Percentiles rank a stretch among this genome's conserved stretches.
Evolutionary conservation across 1,139 yeast genomes (phyloP).

Genomic region (Insectozyma bohioensis): DNA sequence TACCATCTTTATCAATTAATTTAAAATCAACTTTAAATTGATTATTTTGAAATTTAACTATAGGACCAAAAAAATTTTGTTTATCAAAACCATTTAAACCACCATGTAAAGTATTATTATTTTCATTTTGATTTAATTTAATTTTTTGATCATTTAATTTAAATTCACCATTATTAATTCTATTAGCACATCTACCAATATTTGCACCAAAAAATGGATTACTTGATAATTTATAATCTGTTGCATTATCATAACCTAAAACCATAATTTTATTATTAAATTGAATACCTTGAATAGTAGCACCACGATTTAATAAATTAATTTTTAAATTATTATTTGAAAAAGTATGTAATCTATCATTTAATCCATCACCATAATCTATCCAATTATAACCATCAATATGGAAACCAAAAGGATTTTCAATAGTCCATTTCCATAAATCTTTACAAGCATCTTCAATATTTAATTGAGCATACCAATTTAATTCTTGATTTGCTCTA

Average conservation of each 20-base stretch:
- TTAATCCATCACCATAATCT: conserved; percentile 21
- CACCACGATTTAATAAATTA: conserved; percentile 52
- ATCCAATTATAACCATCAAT: conserved; percentile 38
- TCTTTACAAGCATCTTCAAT: conserved; percentile 70
- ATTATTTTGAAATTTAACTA: conserved; percentile 33
- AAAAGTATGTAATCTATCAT: conserved; percentile 43
- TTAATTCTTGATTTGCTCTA: conserved; percentile 64
- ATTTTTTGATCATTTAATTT: conserved; percentile 39
- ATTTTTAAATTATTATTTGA: conserved; percentile 38
- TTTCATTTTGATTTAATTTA: conserved; percentile 43
- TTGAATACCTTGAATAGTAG: conserved; percentile 43
- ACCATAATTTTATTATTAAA: conserved; percentile 35
- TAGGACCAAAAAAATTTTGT: conserved; percentile 51
- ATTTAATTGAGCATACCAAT: conserved; percentile 60
- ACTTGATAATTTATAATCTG: conserved; percentile 32
- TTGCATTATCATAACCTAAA: conserved; percentile 34
- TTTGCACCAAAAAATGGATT: conserved; percentile 63
- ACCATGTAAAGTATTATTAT: conserved; percentile 46
- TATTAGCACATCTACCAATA: conserved; percentile 64
- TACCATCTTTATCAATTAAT: conserved; percentile 45
- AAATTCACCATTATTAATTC: conserved; percentile 51
- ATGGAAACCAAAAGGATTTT: conserved; percentile 66
- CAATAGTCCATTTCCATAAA: conserved; percentile 76
- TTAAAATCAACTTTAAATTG: conserved; percentile 39
- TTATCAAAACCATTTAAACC: conserved; percentile 56